Evolutionary conservation across 345 rosid species (phyloP).

Genomic region (Xanthoceras sorbifolium): DNA sequence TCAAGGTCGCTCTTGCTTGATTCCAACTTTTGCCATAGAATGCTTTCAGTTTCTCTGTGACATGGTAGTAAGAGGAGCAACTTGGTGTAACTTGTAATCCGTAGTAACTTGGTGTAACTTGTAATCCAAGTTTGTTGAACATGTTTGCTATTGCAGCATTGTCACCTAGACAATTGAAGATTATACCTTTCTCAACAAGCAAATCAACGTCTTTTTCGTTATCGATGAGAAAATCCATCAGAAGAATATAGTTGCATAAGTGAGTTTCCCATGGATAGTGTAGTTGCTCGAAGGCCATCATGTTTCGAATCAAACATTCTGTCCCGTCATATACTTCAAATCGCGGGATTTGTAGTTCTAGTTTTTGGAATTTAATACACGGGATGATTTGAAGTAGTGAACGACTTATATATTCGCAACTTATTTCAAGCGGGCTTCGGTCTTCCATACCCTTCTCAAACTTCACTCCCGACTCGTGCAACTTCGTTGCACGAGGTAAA

Average conservation of each 20-base stretch:
- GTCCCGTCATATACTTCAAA: not conserved
- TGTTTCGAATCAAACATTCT: not conserved
- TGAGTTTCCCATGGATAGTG: not conserved
- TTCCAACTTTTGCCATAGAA: slow-evolving; percentile 7
- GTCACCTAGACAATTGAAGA: not conserved
- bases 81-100: not conserved
- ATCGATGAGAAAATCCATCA: not conserved
- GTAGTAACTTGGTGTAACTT: not conserved
- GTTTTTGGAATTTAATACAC: not conserved
- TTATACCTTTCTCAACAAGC: not conserved
- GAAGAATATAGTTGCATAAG: not conserved
- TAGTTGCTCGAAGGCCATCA: not conserved
- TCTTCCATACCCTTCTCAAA: not conserved
- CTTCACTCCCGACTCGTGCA: slow-evolving; percentile 8
- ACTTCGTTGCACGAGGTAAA: not conserved
- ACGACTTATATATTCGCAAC: not conserved
- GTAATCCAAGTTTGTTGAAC: not conserved
- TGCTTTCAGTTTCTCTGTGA: not conserved
- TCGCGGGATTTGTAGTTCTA: not conserved
- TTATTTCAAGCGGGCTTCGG: not conserved
- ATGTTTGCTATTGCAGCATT: not conserved
- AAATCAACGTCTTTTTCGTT: slow-evolving; percentile 2
- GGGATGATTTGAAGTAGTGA: not conserved
- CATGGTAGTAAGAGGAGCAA: not conserved
- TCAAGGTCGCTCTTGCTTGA: slow-evolving; percentile 14